phyloP scores from a whole-genome alignment of 352 stramenopile genomes.

The Pythium insidiosum region DNA sequence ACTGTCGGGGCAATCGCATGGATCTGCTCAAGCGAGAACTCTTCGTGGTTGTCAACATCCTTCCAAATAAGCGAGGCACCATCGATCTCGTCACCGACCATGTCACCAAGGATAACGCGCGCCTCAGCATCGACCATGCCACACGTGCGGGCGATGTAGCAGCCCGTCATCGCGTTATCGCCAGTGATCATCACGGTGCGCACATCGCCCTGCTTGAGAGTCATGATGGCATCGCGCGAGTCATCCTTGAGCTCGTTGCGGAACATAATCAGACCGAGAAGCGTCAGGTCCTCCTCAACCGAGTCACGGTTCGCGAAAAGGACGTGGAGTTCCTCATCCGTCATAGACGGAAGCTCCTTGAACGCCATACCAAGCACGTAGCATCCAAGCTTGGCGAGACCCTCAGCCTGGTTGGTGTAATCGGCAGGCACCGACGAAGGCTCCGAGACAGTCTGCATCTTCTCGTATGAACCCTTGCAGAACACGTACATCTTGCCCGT shows the following conservation, averaged over 20 bases:
- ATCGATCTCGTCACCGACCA: constrained; percentile 27
- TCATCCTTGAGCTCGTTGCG: constrained; percentile 86
- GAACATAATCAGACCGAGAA: constrained; percentile 86
- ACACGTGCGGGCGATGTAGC: constrained; percentile 63
- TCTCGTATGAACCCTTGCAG: constrained; percentile 88
- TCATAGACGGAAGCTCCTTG: constrained; percentile 56
- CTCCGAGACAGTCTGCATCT: constrained; percentile 55
- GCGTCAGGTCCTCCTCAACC: constrained; percentile 65
- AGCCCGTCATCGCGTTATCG: constrained; percentile 75
- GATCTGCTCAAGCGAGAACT: constrained; percentile 41
- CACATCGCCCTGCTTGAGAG: constrained; percentile 72
- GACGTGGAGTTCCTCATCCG: too few relatives aligned
- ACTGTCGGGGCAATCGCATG: constrained; percentile 26
- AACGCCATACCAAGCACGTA: constrained; percentile 85
- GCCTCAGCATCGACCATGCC: constrained; percentile 42
- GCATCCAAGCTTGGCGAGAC: constrained; percentile 68
- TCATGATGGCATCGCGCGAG: constrained; percentile 63
- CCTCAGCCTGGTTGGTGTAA: constrained; percentile 52
- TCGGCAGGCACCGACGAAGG: constrained; percentile 47
- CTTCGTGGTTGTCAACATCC: too few relatives aligned
- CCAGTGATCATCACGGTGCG: constrained; percentile 84
- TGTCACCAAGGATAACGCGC: constrained; percentile 54
- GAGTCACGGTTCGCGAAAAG: too few relatives aligned
- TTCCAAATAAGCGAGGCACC: constrained; percentile 43
- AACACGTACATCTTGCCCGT: constrained; percentile 67